These are phyloP conservation scores for Bipolaris cookei DNA, from an alignment of 2,329 filamentous ascomycete species.

Conservation along the genomic window DNA sequence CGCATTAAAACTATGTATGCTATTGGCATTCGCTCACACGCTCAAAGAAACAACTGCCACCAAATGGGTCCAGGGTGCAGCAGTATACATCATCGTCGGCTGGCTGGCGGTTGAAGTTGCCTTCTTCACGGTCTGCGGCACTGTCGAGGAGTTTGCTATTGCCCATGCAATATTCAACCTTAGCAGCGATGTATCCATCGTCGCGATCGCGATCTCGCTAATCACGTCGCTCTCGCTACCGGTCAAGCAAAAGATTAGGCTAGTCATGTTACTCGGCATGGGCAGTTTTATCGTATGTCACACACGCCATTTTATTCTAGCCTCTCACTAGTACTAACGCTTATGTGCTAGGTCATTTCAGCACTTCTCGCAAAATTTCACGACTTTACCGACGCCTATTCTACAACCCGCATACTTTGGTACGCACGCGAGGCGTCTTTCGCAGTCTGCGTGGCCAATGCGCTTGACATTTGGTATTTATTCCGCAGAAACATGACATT, in stretches of 20 bases:
- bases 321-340: slow-evolving; percentile 5
- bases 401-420: slow-evolving; percentile 54
- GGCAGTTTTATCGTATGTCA: slow-evolving; percentile 57
- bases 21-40: slow-evolving; percentile 64
- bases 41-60: slow-evolving; percentile 57
- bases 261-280: slow-evolving; percentile 59
- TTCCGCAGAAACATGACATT: slow-evolving; percentile 53
- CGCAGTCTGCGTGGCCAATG: slow-evolving; percentile 61
- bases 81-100: slow-evolving; percentile 56
- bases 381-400: slow-evolving; percentile 54
- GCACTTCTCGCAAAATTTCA: slow-evolving; percentile 58
- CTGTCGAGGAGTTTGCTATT: slow-evolving; percentile 64
- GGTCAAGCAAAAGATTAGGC: slow-evolving; percentile 60
- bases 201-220: slow-evolving; percentile 63
- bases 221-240: slow-evolving; percentile 59
- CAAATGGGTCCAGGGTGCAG: slow-evolving; percentile 56
- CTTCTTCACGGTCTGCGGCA: slow-evolving; percentile 61
- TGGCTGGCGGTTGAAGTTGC: slow-evolving; percentile 62
- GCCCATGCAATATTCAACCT: slow-evolving; percentile 66
- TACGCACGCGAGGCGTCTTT: slow-evolving; percentile 62
- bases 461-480: slow-evolving; percentile 62
- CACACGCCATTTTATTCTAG: not conserved
- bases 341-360: slow-evolving; percentile 43
- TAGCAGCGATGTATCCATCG: slow-evolving; percentile 65
- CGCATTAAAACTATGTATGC: slow-evolving; percentile 62